Evolutionary conservation across 2,329 filamentous ascomycete species (phyloP), one percentile per base, ranked within the genome.

Genomic region (Fusarium avenaceum): DNA sequence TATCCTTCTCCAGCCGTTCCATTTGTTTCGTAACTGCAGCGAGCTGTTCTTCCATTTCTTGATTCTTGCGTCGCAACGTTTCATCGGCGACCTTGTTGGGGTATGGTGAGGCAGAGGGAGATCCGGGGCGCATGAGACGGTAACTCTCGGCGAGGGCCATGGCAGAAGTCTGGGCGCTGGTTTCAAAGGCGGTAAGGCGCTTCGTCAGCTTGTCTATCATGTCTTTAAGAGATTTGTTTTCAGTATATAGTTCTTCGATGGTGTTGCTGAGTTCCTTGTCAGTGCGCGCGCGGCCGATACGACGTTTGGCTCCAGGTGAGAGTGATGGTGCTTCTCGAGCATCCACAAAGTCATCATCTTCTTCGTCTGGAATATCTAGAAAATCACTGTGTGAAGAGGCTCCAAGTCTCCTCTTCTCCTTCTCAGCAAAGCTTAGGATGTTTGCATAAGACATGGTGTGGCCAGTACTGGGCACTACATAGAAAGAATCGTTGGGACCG

Each of bases 371-470:
- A 14, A 71, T 72, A 22, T 72, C 86, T n/a, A 82, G 82, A 48
- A 88, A 81, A 30, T 86, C 85, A 28, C 77, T 72, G 58, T 86
- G 82, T 9, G 81, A 72, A 3, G 85, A 86, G 8, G 85, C 84
- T 24, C 82, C 86, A 50, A 87, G 76, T 11, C 88, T 86, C 10
- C 88, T 83, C 76, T 86, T 89, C 75, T 90, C 89, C 73, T 90
- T 90, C 67, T 89, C 86, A 35, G 87, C 88, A 70, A 88, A 90
- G 42, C 84, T 90, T 20, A 97, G 83, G 52, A 99, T 97, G 65
- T 92, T 94, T 44, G 96, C 94, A 75, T 98, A 99, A 0, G 94
- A 96, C 63, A 94, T 91, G 4, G 94, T 97, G 67, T 95, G 94
- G 7, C 96, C 95, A 19, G 92, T 93, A 0, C 92, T 92, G 6